Conservation (phyloP, 768 basidiomycete genomes). For the Tulasnella sp. region DNA sequence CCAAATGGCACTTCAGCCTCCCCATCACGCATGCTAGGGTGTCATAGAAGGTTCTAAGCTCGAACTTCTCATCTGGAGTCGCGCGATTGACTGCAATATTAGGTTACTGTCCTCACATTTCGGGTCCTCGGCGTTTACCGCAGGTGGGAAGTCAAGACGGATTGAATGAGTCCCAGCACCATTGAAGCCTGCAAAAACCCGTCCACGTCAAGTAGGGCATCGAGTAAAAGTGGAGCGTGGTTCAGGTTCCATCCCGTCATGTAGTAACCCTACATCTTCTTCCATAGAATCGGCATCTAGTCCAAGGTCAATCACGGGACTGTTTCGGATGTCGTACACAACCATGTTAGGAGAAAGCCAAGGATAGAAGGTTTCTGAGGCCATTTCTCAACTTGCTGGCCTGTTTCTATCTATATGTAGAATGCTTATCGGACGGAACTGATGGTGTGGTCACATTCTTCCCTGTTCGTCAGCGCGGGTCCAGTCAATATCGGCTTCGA, state of each 20-base stretch:
- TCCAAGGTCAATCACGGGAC: slow-evolving; percentile 91
- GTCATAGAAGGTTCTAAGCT: no score
- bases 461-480: no score
- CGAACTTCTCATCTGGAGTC: background rate
- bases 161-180: slow-evolving; percentile 59
- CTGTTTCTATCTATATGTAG: no score
- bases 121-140: slow-evolving; percentile 68
- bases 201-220: slow-evolving; percentile 80
- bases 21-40: background rate
- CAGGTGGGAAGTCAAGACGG: slow-evolving; percentile 60
- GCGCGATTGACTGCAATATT: background rate
- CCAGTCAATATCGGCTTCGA: no score
- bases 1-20: no score
- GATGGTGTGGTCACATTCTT: no score
- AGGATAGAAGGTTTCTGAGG: slow-evolving; percentile 60
- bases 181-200: slow-evolving; percentile 74
- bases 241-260: background rate
- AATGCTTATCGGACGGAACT: no score
- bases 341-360: slow-evolving; percentile 84
- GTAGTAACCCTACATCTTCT: background rate
- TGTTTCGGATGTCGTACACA: slow-evolving; percentile 81
- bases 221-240: slow-evolving; percentile 84
- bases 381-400: no score
- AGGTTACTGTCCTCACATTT: slow-evolving; percentile 80
- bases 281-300: slow-evolving; percentile 68